Evolutionary conservation across 2,329 filamentous ascomycete genomes (phyloP), one percentile per base, ranked within the genome.

Genomic region (Diaporthe capsici): DNA sequence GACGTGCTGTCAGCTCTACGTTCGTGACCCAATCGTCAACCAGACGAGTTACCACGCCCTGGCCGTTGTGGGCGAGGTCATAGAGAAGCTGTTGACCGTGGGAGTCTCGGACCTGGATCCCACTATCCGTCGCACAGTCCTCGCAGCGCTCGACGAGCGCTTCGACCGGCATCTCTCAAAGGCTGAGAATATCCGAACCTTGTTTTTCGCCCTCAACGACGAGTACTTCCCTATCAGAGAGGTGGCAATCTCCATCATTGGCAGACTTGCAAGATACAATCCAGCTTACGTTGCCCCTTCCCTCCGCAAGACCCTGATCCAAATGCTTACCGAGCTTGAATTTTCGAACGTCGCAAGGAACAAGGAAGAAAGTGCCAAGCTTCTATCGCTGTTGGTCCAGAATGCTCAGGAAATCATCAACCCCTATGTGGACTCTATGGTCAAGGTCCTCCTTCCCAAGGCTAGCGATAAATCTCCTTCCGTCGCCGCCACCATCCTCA

Each of bases 211-310:
- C 0, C 90, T 99, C 22, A 98, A 99, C 79, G 97, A 99, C 80
- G 96, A 98, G 82, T 90, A 95, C 2, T 99, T 98, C 78, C 89
- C 92, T 2, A 98, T 98, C 76, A 91, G 97, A 80, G 96, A 99
- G 85, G 96, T 97, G 39, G 94, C 97, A 12, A 98, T 99, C 81
- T 94, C 95, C 25, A 98, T 99, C 78, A 98, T 99, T 80, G 97
- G 97, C 44, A 95, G 97, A 17, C 88, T 99, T 74, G 97, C 97
- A 0, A 91, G 92, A 71, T 93, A 95, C 78, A 99, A 99, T 79
- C 97, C 97, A 1, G 97, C 97, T 75, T 99, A 99, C 84, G 96
- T 99, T 79, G 98, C 99, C 81, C 97, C 97, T 2, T 97, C 97
- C 0, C 85, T 99, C 53, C 94, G 97, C 77, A 99, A 99, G 84